Base-by-base conservation (phyloP, 2,329 filamentous ascomycete genomes). In the Coniochaeta sp. region DNA sequence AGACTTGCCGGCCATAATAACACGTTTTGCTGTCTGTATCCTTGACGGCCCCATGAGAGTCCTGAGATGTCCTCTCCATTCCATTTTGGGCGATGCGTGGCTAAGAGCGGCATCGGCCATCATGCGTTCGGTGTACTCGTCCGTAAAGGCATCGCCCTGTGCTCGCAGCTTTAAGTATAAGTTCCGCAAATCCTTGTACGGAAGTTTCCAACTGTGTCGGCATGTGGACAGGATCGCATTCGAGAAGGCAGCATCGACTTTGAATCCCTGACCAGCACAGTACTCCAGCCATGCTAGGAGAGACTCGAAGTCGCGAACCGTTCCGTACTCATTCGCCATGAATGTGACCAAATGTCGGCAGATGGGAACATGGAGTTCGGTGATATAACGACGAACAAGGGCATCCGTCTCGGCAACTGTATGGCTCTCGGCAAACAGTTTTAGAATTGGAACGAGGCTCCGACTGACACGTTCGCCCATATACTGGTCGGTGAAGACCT, bases 321-420 rank as follows among this genome's bases (percentile, higher is more conserved):
- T 68, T 14, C 71, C 77, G 63, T 78, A 79, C 59, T 73, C 73
- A 52, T 77, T 76, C 17, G 77, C 76, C 62, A 80, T 70, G 26
- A 79, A 63, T 2, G 73, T 75, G 43, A 79, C 75, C 61, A 75
- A 67, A 59, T 72, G 70, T 11, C 64, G 68, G 62, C 71, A 70
- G 44, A 78, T 62, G 5, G 69, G 68, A 8, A 79, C 66, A 26
- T 68, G 67, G 47, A 78, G 65, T 19, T 72, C 68, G 16, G 68
- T 64, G 4, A 71, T 67, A 58, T 73, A 79, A n/a, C 61, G 63
- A 57, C 70, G 69, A 38, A 78, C 62, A 43, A 79, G 78, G 6
- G 69, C 69, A 61, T 76, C 75, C 6, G 72, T 72, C 62, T 80
- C 76, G 19, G 66, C 65, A 40, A 72, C 72, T 3, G 73, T 71